Evolutionary conservation across 495 filamentous ascomycete species (phyloP).

Genomic region (Neurospora sp.): DNA sequence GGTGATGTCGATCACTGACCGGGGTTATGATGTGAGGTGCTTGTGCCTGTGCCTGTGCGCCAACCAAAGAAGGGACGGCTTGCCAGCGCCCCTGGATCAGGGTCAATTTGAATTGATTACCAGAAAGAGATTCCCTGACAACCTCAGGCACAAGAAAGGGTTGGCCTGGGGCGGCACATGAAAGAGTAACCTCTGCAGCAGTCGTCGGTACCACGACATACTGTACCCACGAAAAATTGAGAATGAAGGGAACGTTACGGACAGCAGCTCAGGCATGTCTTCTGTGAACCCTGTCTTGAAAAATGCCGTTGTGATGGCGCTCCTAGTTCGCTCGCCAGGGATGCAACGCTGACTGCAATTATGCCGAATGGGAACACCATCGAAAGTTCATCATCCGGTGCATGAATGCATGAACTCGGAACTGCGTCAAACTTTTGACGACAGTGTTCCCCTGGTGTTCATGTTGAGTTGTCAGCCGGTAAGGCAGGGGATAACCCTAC

Average conservation of each 20-base stretch:
- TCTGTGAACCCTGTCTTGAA: constrained; percentile 6
- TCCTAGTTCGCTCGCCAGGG: neutral
- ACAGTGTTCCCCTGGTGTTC: neutral
- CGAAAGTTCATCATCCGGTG: neutral
- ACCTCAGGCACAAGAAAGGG: neutral
- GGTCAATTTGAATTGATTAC: neutral
- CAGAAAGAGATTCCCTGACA: neutral
- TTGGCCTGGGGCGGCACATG: neutral
- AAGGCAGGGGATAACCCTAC: neutral
- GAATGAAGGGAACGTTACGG: neutral
- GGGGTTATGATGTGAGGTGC: neutral
- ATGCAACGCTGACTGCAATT: constrained; percentile 1
- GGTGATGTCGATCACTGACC: neutral
- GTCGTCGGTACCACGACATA: neutral
- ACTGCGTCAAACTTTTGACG: neutral
- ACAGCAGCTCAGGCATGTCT: neutral
- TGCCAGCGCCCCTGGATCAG: neutral
- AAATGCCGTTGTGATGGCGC: neutral
- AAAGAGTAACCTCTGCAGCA: neutral
- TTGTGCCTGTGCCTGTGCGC: neutral
- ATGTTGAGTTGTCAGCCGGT: neutral
- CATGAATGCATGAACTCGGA: neutral
- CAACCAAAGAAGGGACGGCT: neutral
- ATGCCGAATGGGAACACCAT: neutral
- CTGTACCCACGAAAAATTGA: neutral